Evolutionary conservation across 306 rosid species (phyloP).

Genomic region (Carpinus viminea): DNA sequence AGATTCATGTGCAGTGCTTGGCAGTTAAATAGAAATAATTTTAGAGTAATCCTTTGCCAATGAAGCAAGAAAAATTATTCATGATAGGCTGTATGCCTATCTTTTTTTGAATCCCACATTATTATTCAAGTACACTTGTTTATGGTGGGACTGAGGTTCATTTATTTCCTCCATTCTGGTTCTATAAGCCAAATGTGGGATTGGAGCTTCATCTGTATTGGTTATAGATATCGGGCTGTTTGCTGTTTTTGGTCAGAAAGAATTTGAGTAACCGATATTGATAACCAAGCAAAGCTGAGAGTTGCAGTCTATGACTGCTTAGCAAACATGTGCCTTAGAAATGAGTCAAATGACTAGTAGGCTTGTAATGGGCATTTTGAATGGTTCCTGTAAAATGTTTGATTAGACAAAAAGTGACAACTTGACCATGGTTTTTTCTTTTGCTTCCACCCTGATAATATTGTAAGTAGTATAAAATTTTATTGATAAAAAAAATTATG

Average conservation of each 20-base stretch:
- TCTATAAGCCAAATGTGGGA: neutral
- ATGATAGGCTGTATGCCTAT: neutral
- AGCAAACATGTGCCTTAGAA: neutral
- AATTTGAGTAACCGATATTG: slow-evolving; percentile 3
- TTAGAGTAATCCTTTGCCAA: slow-evolving; percentile 1
- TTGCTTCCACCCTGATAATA: neutral
- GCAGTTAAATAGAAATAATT: slow-evolving; percentile 7
- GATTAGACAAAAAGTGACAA: neutral
- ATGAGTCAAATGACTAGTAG: slow-evolving; percentile 16
- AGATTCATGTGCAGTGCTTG: slow-evolving; percentile 16
- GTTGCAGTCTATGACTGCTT: slow-evolving; percentile 11
- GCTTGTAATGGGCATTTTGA: slow-evolving; percentile 2
- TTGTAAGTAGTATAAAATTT: neutral
- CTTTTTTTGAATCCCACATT: slow-evolving; percentile 10
- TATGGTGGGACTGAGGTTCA: slow-evolving; percentile 5
- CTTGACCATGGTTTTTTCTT: neutral
- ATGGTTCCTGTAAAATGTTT: neutral
- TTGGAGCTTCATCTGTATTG: neutral
- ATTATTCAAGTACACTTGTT: slow-evolving; percentile 4
- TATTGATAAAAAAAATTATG: neutral
- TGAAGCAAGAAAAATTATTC: neutral
- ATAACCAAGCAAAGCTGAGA: slow-evolving; percentile 4
- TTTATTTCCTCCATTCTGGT: slow-evolving; percentile 8
- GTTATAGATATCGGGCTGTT: neutral
- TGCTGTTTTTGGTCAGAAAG: slow-evolving; percentile 7